A percentile compares a stretch with the other conserved stretches of the same genome.
phyloP scores from a whole-genome alignment of 768 basidiomycete genomes.

The Kwoniella botswanensis region DNA sequence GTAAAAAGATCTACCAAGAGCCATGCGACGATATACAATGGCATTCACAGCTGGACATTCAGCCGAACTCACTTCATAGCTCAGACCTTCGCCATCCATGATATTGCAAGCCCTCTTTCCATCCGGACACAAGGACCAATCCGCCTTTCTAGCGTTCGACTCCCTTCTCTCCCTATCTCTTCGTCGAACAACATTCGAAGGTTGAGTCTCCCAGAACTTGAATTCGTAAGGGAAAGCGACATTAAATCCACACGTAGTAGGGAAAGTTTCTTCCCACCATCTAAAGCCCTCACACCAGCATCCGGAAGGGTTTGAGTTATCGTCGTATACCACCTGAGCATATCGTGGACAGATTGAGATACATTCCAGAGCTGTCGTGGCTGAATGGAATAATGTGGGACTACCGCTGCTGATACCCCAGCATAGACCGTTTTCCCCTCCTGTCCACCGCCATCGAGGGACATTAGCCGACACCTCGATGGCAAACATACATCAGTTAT shows the following conservation, averaged over 20 bases:
- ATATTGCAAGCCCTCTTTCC: not conserved
- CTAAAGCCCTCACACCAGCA: slow-evolving; percentile 1
- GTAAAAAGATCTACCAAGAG: too few relatives aligned
- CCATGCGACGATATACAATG: not conserved
- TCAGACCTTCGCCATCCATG: not conserved
- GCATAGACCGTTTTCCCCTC: not conserved
- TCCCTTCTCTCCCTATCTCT: not conserved
- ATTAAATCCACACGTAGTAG: not conserved
- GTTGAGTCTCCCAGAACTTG: slow-evolving; percentile 1
- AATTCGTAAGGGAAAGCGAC: slow-evolving; percentile 7
- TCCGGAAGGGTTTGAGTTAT: not conserved
- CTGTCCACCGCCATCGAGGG: slow-evolving; percentile 2
- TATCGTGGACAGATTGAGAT: not conserved
- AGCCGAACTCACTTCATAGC: not conserved
- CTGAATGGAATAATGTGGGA: not conserved
- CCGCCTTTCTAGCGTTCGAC: not conserved
- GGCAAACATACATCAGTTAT: not conserved
- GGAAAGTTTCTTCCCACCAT: slow-evolving; percentile 3
- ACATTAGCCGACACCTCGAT: not conserved
- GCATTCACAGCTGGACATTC: not conserved
- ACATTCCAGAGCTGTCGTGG: not conserved
- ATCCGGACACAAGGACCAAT: not conserved
- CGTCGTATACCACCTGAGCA: not conserved
- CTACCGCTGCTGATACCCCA: not conserved
- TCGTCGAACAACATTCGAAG: not conserved